Percentiles rank a stretch among this genome's conserved stretches.
These are phyloP conservation scores for Beauveria varroae DNA, from an alignment of 2,329 filamentous ascomycete genomes.

Conservation along the genomic window DNA sequence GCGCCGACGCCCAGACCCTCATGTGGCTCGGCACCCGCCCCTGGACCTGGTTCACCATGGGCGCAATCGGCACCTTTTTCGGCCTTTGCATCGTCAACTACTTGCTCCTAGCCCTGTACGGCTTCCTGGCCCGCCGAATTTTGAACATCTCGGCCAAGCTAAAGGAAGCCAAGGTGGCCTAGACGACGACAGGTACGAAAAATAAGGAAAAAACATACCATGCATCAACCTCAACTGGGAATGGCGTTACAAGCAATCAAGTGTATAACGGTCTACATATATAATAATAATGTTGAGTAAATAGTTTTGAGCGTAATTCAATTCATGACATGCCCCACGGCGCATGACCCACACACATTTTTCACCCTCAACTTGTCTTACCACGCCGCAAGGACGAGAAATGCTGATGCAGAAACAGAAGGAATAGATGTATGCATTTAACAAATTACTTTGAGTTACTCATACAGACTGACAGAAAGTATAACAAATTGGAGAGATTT, in stretches of 20 bases:
- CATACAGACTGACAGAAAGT: too few relatives aligned
- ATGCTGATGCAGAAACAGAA: too few relatives aligned
- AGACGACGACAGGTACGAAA: neutral
- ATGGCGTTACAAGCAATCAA: conserved; percentile 4
- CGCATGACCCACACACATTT: neutral
- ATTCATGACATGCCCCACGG: conserved; percentile 1
- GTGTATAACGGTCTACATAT: conserved; percentile 10
- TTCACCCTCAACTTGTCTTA: neutral
- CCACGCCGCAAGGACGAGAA: neutral
- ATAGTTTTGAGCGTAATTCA: conserved; percentile 9
- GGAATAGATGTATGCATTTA: too few relatives aligned
- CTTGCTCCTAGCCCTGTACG: conserved; percentile 18
- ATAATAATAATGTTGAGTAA: conserved; percentile 12
- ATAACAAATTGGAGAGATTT: too few relatives aligned
- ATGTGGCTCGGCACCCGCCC: conserved; percentile 38
- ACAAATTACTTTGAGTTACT: too few relatives aligned
- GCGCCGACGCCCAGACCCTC: conserved; percentile 36
- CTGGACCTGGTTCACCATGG: conserved; percentile 26
- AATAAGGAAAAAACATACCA: neutral
- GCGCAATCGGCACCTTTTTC: conserved; percentile 18
- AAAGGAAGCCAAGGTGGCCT: conserved; percentile 9
- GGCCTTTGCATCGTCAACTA: conserved; percentile 17
- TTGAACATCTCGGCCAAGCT: conserved; percentile 1
- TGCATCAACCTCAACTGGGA: neutral
- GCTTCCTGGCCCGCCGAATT: conserved; percentile 9